Evolutionary conservation across 1,284 basidiomycete species (phyloP).

Genomic region (Bondarzewia mesenterica): DNA sequence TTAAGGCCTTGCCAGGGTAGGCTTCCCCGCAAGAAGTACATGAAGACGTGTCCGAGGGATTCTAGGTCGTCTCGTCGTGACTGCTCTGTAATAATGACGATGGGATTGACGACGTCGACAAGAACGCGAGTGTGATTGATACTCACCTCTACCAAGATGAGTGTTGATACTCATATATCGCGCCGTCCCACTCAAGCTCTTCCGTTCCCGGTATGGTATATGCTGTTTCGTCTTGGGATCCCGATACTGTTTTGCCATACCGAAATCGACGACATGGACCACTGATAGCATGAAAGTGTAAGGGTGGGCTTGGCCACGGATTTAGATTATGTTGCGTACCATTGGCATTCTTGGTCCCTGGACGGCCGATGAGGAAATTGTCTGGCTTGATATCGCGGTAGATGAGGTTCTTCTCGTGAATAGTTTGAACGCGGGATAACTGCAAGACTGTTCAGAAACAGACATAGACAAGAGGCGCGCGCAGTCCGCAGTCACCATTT

Average conservation of each 20-base stretch:
- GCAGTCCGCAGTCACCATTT: too few relatives aligned
- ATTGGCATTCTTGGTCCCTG: slow-evolving; percentile 82
- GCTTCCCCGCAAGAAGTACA: slow-evolving; percentile 93
- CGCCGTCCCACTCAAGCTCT: slow-evolving; percentile 86
- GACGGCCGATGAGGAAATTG: slow-evolving; percentile 91
- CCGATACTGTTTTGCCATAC: slow-evolving; percentile 97
- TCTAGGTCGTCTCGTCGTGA: slow-evolving; percentile 92
- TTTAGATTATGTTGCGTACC: too few relatives aligned
- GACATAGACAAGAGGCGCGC: too few relatives aligned
- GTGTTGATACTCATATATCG: slow-evolving; percentile 98
- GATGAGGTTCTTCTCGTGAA: slow-evolving; percentile 96
- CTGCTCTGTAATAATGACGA: slow-evolving; percentile 56
- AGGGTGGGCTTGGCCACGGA: too few relatives aligned
- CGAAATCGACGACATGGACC: slow-evolving; percentile 79
- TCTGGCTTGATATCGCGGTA: slow-evolving; percentile 98
- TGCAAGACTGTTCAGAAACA: slow-evolving; percentile 22
- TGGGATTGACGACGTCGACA: not conserved
- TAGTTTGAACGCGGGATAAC: slow-evolving; percentile 87
- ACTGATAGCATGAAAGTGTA: slow-evolving; percentile 21
- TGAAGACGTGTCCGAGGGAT: slow-evolving; percentile 93
- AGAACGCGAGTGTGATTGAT: not conserved
- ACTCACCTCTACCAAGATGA: slow-evolving; percentile 81
- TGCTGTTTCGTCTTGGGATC: slow-evolving; percentile 97
- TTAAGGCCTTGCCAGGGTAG: slow-evolving; percentile 96
- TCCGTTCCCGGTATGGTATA: slow-evolving; percentile 93